Evolutionary conservation across 208 protist genomes (phyloP), one percentile per base, ranked within the genome.

Genomic region (Trypanosoma caninum): DNA sequence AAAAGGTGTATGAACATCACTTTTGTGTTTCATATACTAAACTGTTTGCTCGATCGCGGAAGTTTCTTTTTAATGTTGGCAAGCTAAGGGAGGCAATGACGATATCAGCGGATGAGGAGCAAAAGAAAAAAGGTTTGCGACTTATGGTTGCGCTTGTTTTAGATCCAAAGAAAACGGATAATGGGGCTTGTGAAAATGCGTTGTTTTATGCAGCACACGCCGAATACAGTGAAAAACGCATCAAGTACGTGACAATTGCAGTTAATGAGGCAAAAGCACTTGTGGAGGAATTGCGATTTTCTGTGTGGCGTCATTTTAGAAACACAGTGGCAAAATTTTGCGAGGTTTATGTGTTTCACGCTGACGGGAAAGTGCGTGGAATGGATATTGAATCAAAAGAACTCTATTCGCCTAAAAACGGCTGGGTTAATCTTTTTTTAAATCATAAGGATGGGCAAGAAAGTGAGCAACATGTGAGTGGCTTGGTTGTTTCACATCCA

Each of bases 321-420:
- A 18, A 30, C 1, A 34, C 1, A 9, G 10, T 30, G 6, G 52
- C 44, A 25, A 37, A 20, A 5, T 8, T 50, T 5, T 69, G 64
- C 34, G 64, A 69, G 37, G 54, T 69, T 3, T 69, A 69, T 33
- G 28, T 62, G 6, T 69, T 69, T 46, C 16, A 69, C 31, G 28
- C 37, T 10, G 35, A 69, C 33, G 55, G 64, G 14, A 30, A 41
- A 23, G 37, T 62, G 3, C n/a, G 23, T 22, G 27, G 42, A 14
- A 27, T 57, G 46, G 64, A 63, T 30, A 42, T 62, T 4, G n/a
- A 27, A 3, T 2, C 50, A 10, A 13, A 20, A 7, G 53, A 60
- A 20, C 44, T 68, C n/a, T 38, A 45, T 14, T 25, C 20, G n/a
- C 34, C 55, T 13, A 58, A 59, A 3, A 37, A 18, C 20, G 38